phyloP scores from a whole-genome alignment of 2,329 filamentous ascomycete species.

The Trichophyton mentagrophytes region DNA sequence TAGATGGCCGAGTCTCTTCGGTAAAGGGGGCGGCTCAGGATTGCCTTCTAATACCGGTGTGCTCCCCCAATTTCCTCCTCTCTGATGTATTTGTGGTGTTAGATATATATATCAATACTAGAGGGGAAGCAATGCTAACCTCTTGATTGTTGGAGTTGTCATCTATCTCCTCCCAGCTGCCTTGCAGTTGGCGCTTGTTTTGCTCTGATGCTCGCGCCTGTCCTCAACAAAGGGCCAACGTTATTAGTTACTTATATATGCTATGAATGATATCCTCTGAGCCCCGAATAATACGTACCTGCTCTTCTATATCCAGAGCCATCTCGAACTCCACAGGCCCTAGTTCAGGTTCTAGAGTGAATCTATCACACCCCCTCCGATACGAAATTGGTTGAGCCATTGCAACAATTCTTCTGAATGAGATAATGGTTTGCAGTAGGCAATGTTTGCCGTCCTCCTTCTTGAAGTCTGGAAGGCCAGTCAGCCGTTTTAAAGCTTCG shows the following conservation, averaged over 20 bases:
- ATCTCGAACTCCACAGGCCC: slow-evolving; percentile 11
- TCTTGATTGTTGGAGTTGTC: background rate
- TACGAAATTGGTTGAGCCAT: background rate
- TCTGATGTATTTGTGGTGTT: background rate
- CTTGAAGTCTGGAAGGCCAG: too few relatives aligned
- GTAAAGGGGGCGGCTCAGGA: background rate
- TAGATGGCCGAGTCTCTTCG: background rate
- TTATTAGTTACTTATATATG: background rate
- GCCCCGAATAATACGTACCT: background rate
- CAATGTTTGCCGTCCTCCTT: too few relatives aligned
- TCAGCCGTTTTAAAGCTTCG: background rate
- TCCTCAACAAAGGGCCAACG: background rate
- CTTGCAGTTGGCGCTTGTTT: background rate
- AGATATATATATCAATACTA: background rate
- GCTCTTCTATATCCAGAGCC: slow-evolving; percentile 11
- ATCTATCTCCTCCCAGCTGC: background rate
- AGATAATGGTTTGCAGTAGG: background rate
- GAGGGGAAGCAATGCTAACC: background rate
- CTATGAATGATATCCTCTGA: background rate
- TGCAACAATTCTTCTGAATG: too few relatives aligned
- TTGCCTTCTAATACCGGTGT: background rate
- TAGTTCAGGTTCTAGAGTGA: slow-evolving; percentile 2
- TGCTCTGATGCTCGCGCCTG: slow-evolving; percentile 2
- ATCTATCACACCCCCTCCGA: background rate
- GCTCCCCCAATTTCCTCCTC: background rate